Base-by-base conservation (phyloP, 2,329 filamentous ascomycete species). In the Penicillium thymicola region DNA sequence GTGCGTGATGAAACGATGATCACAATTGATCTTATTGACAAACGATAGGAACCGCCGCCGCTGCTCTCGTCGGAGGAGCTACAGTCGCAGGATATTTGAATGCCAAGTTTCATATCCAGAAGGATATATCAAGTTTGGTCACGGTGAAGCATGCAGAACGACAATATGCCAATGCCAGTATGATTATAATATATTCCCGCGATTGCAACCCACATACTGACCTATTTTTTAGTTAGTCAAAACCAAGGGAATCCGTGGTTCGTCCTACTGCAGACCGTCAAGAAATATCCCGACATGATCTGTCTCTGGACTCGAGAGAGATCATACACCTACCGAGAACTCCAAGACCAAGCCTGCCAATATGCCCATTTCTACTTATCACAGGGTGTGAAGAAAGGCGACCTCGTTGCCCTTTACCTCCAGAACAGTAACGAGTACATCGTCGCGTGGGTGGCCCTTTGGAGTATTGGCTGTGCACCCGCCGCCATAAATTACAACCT, bases 401-500 rank as follows among this genome's bases (percentile, higher is more conserved):
- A 89, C 34, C 75, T 89, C 2, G 85, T 89, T 0, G 84, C 81
- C 4, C 78, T 90, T 57, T 89, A 87, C 70, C 82, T 89, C 71
- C 81, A 79, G 65, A 90, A 90, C 70, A 82, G 84, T 14, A 80
- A 85, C 0, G 86, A 90, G 54, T 89, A 89, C 62, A 65, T 88
- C 9, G 83, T 88, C 47, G 81, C 81, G 3, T 88, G 86, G 83
- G 67, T 89, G 40, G 87, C 82, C 0, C 74, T 87, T 3, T 82
- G 83, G 79, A 81, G 84, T 10, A 82, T 90, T 54, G 88, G 88
- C 4, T 84, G 84, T 14, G 85, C 85, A 0, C 88, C 88, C 0
- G 87, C 88, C 0, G 81, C 88, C 72, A 86, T 90, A 69, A 90
- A 90, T 69, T 84, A 87, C 68, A 86, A 90, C 66, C 75, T 90